These are phyloP conservation scores for Cordyceps fumosorosea DNA, from an alignment of 2,329 filamentous ascomycete species.

Conservation along the genomic window DNA sequence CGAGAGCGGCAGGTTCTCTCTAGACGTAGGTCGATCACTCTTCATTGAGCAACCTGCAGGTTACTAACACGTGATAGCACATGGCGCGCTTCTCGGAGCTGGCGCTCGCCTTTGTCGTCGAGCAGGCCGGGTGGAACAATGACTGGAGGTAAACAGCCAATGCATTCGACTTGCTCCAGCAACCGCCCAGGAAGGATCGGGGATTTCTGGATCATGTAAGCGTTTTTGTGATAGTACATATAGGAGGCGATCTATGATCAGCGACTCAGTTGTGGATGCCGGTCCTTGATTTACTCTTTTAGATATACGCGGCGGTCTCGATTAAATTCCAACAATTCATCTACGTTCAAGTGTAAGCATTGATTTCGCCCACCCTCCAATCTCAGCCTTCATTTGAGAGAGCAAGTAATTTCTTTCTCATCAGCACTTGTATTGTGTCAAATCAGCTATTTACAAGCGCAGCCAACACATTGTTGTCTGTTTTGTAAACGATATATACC, in stretches of 20 bases:
- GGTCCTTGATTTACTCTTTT: too few species aligned
- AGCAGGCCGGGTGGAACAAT: slow-evolving; percentile 35
- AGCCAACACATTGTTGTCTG: background rate
- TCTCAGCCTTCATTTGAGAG: too few species aligned
- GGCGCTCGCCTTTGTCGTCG: slow-evolving; percentile 32
- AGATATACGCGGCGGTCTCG: too few species aligned
- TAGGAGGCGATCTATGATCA: too few species aligned
- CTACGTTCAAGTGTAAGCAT: too few species aligned
- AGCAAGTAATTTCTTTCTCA: background rate
- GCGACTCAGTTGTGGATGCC: too few species aligned
- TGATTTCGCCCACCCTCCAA: too few species aligned
- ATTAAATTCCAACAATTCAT: too few species aligned
- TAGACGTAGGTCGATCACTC: slow-evolving; percentile 22
- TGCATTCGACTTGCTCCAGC: too few species aligned
- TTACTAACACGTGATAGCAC: slow-evolving; percentile 23
- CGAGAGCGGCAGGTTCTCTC: slow-evolving; percentile 30
- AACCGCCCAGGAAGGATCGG: too few species aligned
- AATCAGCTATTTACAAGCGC: background rate
- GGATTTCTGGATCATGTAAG: too few species aligned
- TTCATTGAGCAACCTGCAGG: background rate
- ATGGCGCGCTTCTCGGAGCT: slow-evolving; percentile 35
- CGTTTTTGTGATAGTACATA: too few species aligned
- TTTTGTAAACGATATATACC: background rate
- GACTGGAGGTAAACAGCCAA: slow-evolving; percentile 26
- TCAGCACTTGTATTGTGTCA: background rate